Evolutionary conservation across 345 rosid species (phyloP).

Genomic region (Moringa oleifera): DNA sequence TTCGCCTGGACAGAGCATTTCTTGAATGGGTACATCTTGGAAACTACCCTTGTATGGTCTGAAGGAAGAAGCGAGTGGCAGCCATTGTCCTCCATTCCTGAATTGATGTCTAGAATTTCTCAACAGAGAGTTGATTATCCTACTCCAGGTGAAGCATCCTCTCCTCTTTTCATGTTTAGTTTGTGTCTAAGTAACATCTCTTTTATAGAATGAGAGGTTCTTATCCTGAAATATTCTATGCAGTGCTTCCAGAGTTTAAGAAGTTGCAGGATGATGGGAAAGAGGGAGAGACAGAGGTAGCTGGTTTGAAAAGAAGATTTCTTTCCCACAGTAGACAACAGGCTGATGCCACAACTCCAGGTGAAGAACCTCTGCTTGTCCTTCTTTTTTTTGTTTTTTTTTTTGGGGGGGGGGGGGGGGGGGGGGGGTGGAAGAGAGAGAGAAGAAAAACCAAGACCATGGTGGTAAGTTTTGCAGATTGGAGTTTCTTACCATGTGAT

Average conservation of each 20-base stretch:
- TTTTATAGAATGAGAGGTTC: conserved; percentile 4
- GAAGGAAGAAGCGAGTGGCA: conserved; percentile 87
- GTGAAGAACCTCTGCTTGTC: not conserved
- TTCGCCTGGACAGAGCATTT: conserved; percentile 80
- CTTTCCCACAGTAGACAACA: conserved; percentile 17
- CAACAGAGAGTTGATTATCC: conserved; percentile 24
- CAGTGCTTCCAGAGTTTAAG: conserved; percentile 15
- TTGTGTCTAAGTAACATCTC: not conserved
- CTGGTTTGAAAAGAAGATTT: conserved; percentile 20
- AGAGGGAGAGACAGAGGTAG: conserved; percentile 5
- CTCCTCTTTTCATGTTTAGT: not conserved
- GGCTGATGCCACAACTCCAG: conserved; percentile 16
- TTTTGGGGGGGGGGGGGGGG: too few relatives aligned
- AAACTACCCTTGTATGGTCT: conserved; percentile 74
- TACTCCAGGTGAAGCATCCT: conserved; percentile 33
- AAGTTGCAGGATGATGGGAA: conserved; percentile 9
- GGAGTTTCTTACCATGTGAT: conserved; percentile 24
- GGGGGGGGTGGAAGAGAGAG: too few relatives aligned
- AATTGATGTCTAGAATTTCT: conserved; percentile 44
- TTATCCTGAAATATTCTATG: conserved; percentile 8
- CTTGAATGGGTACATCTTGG: conserved; percentile 62
- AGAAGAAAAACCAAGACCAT: too few relatives aligned
- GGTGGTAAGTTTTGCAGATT: conserved; percentile 4
- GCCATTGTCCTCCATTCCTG: conserved; percentile 67
- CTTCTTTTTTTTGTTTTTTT: too few relatives aligned